Conservation (phyloP, 176 grass and related monocot genomes). For the Microstegium vimineum region DNA sequence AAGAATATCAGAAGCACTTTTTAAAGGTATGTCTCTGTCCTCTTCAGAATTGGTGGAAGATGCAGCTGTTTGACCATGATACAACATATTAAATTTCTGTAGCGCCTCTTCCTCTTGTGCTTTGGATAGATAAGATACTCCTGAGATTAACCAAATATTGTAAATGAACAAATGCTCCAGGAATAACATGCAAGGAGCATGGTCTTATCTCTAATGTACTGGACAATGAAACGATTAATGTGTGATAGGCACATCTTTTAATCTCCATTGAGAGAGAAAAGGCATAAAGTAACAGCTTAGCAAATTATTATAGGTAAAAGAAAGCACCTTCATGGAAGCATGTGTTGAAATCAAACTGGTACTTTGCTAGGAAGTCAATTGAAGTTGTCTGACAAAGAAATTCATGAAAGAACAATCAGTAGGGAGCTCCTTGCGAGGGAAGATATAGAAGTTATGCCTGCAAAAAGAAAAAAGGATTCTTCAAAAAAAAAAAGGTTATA, state of each 20-base stretch:
- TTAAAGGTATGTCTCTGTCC: constrained; percentile 34
- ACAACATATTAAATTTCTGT: constrained; percentile 37
- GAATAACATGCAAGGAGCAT: constrained; percentile 18
- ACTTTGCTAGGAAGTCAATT: constrained; percentile 78
- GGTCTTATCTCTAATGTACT: constrained; percentile 7
- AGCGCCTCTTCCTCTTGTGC: constrained; percentile 69
- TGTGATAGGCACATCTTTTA: background rate
- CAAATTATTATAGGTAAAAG: constrained; percentile 19
- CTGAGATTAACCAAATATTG: constrained; percentile 79
- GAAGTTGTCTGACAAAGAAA: constrained; percentile 92
- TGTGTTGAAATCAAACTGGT: constrained; percentile 90
- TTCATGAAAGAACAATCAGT: constrained; percentile 49
- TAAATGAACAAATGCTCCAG: constrained; percentile 61
- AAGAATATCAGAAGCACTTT: constrained; percentile 63
- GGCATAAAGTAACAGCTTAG: constrained; percentile 12
- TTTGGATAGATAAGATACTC: constrained; percentile 99
- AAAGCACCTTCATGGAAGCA: constrained; percentile 78
- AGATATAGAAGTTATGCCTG: constrained; percentile 89
- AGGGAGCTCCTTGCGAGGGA: constrained; percentile 59
- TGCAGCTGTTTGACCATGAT: constrained; percentile 27
- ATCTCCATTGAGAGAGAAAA: constrained; percentile 11
- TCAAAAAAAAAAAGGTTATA: constrained; percentile 3
- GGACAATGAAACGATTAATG: background rate
- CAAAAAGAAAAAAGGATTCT: too few relatives aligned
- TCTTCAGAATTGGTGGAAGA: constrained; percentile 38